Conservation (phyloP, 257 asterid species). For the Solanum sitiens region DNA sequence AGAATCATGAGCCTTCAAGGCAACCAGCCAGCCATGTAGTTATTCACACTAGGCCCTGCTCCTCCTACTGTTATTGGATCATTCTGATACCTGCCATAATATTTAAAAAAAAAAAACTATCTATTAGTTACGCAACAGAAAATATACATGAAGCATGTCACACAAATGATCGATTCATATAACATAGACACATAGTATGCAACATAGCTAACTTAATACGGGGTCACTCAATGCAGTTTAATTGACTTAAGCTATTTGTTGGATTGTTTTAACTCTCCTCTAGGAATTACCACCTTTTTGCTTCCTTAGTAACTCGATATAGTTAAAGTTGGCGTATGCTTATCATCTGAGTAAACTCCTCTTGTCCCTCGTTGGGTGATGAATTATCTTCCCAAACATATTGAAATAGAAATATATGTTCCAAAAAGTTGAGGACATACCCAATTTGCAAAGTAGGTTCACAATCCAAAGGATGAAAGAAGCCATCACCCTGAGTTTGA, state of each 20-base stretch:
- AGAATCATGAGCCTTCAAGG: conserved; percentile 26
- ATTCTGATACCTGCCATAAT: conserved; percentile 52
- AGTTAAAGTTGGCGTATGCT: neutral
- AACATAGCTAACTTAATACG: neutral
- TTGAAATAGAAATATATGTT: neutral
- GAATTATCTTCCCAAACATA: neutral
- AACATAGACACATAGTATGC: neutral
- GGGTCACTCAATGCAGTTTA: neutral
- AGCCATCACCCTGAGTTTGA: conserved; percentile 56
- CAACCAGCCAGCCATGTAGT: conserved; percentile 88
- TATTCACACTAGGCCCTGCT: conserved; percentile 87
- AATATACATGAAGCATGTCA: neutral
- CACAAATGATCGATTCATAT: neutral
- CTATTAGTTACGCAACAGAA: neutral
- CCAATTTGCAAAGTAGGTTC: conserved; percentile 96
- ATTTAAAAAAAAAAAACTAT: neutral
- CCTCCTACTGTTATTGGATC: conserved; percentile 54
- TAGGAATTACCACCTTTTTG: neutral
- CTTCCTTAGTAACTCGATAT: neutral
- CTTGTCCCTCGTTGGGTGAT: neutral
- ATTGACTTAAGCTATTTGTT: neutral
- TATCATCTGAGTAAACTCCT: neutral
- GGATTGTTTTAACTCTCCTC: neutral
- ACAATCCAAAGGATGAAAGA: conserved; percentile 76
- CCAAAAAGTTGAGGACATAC: conserved; percentile 11